phyloP scores from a whole-genome alignment of 2,329 filamentous ascomycete species.

The Lasiodiplodia hormozganensis region DNA sequence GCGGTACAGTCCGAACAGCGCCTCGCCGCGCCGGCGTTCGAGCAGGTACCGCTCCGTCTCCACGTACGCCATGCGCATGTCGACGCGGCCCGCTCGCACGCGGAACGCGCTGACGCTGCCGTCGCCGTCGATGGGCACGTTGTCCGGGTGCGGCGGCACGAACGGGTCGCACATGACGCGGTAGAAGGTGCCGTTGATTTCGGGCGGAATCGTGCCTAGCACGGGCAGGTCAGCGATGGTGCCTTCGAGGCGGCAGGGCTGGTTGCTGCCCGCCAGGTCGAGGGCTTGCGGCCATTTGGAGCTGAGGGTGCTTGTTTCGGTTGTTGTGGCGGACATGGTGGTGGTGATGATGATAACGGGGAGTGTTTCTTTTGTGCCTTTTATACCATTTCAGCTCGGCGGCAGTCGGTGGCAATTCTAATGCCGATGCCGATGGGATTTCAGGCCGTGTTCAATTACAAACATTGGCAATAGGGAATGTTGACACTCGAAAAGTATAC shows the following conservation, averaged over 20 bases:
- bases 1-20: constrained; percentile 31
- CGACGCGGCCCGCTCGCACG: constrained; percentile 39
- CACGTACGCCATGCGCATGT: constrained; percentile 43
- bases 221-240: constrained; percentile 31
- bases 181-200: constrained; percentile 32
- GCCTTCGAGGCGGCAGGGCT: constrained; percentile 34
- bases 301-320: background rate
- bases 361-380: no score
- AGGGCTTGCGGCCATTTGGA: constrained; percentile 29
- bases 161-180: constrained; percentile 39
- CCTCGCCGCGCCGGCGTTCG: constrained; percentile 34
- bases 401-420: no score
- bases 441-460: no score
- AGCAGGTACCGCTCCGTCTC: constrained; percentile 40
- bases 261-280: constrained; percentile 18
- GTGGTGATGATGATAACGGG: background rate
- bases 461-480: no score
- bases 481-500: no score
- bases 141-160: constrained; percentile 33
- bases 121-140: constrained; percentile 41
- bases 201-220: background rate
- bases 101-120: constrained; percentile 42
- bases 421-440: no score
- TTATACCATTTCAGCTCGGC: no score
- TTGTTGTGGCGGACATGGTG: background rate